Conservation (phyloP, 2,329 filamentous ascomycete genomes). For the Mariannaea sp. region DNA sequence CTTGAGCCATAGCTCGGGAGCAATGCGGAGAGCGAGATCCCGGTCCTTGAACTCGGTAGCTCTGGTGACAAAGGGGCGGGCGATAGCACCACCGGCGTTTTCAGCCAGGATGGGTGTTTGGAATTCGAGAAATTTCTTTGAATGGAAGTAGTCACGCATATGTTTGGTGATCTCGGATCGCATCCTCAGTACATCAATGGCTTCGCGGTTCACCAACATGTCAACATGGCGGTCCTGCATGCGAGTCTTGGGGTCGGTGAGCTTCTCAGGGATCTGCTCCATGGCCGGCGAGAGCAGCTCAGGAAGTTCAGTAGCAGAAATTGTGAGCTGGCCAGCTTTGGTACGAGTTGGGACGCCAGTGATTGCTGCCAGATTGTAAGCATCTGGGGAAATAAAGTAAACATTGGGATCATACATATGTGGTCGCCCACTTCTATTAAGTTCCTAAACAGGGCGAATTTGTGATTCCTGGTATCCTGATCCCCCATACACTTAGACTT, state of each 20-base stretch:
- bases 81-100: conserved; percentile 83
- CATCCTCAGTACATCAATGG: conserved; percentile 71
- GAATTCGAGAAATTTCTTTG: conserved; percentile 79
- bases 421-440: conserved; percentile 81
- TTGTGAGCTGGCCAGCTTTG: conserved; percentile 73
- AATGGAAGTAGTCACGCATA: conserved; percentile 74
- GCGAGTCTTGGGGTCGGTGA: conserved; percentile 73
- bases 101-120: conserved; percentile 87
- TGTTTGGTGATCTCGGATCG: conserved; percentile 75
- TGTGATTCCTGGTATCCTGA: conserved; percentile 43
- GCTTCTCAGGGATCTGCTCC: conserved; percentile 73
- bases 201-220: conserved; percentile 74
- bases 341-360: conserved; percentile 73
- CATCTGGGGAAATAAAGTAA: conserved; percentile 27
- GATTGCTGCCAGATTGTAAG: conserved; percentile 57
- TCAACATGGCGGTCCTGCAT: conserved; percentile 83
- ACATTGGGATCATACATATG: conserved; percentile 65
- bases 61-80: conserved; percentile 81
- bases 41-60: conserved; percentile 77
- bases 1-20: conserved; percentile 95
- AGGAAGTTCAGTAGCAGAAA: conserved; percentile 72
- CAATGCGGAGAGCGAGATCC: conserved; percentile 79
- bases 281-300: conserved; percentile 76
- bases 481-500: conserved; percentile 53
- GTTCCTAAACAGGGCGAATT: conserved; percentile 65